These are phyloP conservation scores for Parathielavia hyrcaniae DNA, from an alignment of 495 filamentous ascomycete species.

Conservation along the genomic window DNA sequence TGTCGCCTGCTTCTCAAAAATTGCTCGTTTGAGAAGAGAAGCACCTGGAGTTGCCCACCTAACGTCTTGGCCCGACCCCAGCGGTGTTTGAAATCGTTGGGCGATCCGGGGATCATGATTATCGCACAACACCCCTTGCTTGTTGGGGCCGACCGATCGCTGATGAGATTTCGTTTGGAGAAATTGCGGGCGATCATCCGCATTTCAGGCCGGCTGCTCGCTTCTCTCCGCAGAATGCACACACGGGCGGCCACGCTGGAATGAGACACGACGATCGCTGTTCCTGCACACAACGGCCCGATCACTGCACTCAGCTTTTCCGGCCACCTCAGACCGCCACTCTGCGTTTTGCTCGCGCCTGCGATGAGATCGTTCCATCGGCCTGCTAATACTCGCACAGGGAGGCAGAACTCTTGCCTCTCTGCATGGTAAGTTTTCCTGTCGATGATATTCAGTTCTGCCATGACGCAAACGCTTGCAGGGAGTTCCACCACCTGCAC, in stretches of 20 bases:
- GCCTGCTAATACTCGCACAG: too few species aligned
- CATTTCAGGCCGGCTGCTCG: neutral
- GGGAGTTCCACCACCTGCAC: neutral
- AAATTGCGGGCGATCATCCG: conserved; percentile 16
- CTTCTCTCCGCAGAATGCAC: conserved; percentile 12
- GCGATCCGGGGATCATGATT: conserved; percentile 13
- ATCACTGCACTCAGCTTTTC: neutral
- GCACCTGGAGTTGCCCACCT: neutral
- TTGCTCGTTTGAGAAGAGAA: neutral
- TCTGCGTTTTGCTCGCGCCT: neutral
- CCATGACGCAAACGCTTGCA: too few species aligned
- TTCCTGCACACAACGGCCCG: conserved; percentile 1
- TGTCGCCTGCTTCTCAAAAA: neutral
- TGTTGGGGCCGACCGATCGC: conserved; percentile 5
- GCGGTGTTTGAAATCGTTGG: conserved; percentile 1
- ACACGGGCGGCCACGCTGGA: conserved; percentile 9
- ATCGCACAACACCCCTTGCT: neutral
- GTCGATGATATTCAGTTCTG: too few species aligned
- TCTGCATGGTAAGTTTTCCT: too few species aligned
- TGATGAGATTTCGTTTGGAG: neutral
- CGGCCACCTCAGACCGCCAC: conserved; percentile 3
- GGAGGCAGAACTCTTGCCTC: too few species aligned
- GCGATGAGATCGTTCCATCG: neutral
- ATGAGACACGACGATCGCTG: conserved; percentile 15
- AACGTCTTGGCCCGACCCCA: neutral